Evolutionary conservation across 352 stramenopile species (phyloP), one percentile per base, ranked within the genome.

Genomic region (Phytophthora tubulina): DNA sequence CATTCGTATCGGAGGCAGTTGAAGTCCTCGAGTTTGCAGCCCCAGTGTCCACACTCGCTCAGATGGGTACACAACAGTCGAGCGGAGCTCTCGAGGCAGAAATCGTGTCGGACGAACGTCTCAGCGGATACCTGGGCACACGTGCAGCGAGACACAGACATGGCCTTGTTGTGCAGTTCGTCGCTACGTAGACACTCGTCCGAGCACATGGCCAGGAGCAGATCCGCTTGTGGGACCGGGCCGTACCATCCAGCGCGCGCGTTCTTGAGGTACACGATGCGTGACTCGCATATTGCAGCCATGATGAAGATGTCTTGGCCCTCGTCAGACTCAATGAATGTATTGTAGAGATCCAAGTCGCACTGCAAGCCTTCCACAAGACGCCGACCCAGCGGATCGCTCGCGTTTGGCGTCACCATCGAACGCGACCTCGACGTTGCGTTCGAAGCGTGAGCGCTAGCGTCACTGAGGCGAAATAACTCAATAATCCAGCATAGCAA

Each of bases 1-100:
- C 89, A 98, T 67, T 98, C 90, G 75, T 95, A 94, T 44, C 93
- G 89, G 35, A 94, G 85, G 70, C 93, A 98, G 81, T 94, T 96
- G 61, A 97, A 97, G 64, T 98, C 93, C 56, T 95, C 79, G 38
- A 97, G 81, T 41, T 80, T 63, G 65, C 93, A 98, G 57, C 78
- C 73, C 93, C 93, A 98, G 65, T 90, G 85, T 15, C 92, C 93
- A 59, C 93, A 98, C 44, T 96, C 90, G 63, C 87, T 82, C 36
- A 98, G 62, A 60, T 93, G 88, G 10, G 81, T 91, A 76, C 93
- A 98, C 52, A 98, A 61, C 53, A 97, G 65, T 41, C 90, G 78
- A 36, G 84, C 87, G 32, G 87, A 96, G 77, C 83, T 96, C 48
- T 96, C 82, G 21, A 85, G 78, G 41, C 90, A 96, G 61, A 94